Conservation (phyloP, 495 filamentous ascomycete species). For the Ramalina peruviana region DNA sequence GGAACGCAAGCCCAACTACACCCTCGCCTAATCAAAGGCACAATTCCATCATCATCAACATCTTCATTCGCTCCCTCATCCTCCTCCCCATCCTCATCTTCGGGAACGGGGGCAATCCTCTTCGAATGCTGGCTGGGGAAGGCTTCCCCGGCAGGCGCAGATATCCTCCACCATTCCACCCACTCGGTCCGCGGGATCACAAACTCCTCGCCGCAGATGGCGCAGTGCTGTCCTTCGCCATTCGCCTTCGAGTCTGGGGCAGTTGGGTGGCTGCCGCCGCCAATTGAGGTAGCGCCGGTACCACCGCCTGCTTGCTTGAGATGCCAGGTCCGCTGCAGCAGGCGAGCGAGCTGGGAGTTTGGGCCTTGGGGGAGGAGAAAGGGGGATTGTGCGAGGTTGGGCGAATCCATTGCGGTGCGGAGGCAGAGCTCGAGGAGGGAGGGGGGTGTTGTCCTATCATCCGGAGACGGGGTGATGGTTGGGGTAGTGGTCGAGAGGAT, state of each 20-base stretch:
- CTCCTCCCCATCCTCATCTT: neutral
- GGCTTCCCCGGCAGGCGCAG: neutral
- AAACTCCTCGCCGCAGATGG: slow-evolving; percentile 43
- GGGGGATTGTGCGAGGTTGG: slow-evolving; percentile 27
- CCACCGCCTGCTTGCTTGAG: slow-evolving; percentile 30
- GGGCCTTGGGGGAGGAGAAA: slow-evolving; percentile 30
- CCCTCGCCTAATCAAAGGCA: slow-evolving; percentile 3
- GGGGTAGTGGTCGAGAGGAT: neutral
- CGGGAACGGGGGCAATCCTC: too few relatives aligned
- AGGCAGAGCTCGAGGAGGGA: slow-evolving; percentile 47
- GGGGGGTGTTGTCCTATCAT: slow-evolving; percentile 20
- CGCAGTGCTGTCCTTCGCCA: slow-evolving; percentile 34
- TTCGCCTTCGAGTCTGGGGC: neutral
- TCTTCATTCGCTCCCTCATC: neutral
- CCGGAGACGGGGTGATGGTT: neutral
- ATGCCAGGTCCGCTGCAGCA: slow-evolving; percentile 28
- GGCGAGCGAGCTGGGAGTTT: slow-evolving; percentile 25
- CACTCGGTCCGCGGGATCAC: slow-evolving; percentile 49
- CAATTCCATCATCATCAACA: neutral
- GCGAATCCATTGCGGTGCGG: slow-evolving; percentile 29
- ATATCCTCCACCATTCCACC: slow-evolving; percentile 57
- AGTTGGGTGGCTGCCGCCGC: neutral
- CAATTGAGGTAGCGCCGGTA: neutral
- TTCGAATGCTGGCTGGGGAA: too few relatives aligned
- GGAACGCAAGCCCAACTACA: slow-evolving; percentile 8